Conservation (phyloP, 1,284 basidiomycete species). For the Bondarzewia mesenterica region DNA sequence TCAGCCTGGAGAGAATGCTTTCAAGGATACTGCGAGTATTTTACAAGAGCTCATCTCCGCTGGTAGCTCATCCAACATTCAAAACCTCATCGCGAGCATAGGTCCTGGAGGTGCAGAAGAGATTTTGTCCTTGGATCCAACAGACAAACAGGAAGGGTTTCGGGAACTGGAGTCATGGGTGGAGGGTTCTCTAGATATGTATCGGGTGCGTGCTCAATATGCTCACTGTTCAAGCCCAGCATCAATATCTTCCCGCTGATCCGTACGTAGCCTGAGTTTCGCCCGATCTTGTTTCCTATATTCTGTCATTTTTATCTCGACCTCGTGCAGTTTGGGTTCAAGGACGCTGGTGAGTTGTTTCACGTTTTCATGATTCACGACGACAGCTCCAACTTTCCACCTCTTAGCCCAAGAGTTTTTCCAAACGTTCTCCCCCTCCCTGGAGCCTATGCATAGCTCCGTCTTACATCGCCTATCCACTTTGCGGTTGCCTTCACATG, state of each 20-base stretch:
- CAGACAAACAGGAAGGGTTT: conserved; percentile 85
- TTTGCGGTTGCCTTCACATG: conserved; percentile 78
- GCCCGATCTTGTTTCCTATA: conserved; percentile 89
- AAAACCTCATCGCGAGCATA: conserved; percentile 67
- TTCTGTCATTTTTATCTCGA: conserved; percentile 98
- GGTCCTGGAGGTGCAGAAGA: conserved; percentile 76
- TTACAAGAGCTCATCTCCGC: conserved; percentile 57
- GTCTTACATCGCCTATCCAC: conserved; percentile 80
- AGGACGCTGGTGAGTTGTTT: conserved; percentile 67
- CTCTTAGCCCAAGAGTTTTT: conserved; percentile 79
- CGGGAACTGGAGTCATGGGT: conserved; percentile 91
- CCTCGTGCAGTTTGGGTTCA: conserved; percentile 84
- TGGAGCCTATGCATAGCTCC: conserved; percentile 63
- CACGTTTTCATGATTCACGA: conserved; percentile 1
- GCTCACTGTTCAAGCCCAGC: conserved; percentile 7
- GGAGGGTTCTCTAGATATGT: conserved; percentile 83
- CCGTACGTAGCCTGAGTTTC: conserved; percentile 75
- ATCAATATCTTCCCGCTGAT: conserved; percentile 8
- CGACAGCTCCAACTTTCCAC: neutral
- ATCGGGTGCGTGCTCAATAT: conserved; percentile 45
- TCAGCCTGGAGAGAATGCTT: conserved; percentile 54
- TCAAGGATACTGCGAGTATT: conserved; percentile 57
- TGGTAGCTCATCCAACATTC: conserved; percentile 60
- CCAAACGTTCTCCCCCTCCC: conserved; percentile 59
- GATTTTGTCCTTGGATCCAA: conserved; percentile 77